These are phyloP conservation scores for Phytophthora capsici DNA, from an alignment of 352 stramenopile genomes.

Conservation along the genomic window DNA sequence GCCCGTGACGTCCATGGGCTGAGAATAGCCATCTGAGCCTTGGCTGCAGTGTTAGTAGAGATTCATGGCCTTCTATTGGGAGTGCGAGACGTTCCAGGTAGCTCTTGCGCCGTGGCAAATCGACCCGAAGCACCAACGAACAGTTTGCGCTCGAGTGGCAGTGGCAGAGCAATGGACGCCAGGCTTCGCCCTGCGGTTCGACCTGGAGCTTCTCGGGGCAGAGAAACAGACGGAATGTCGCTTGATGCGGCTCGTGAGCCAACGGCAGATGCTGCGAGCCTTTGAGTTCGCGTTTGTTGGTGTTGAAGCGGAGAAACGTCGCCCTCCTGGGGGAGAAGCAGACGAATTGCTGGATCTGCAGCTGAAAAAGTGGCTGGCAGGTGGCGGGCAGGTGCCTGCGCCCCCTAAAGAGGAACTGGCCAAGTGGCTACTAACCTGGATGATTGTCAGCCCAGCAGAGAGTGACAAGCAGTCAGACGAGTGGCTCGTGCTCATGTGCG, in stretches of 20 bases:
- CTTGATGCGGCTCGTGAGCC: slow-evolving; percentile 45
- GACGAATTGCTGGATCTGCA: slow-evolving; percentile 24
- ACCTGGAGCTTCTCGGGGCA: slow-evolving; percentile 15
- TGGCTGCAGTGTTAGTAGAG: not conserved
- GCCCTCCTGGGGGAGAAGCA: slow-evolving; percentile 13
- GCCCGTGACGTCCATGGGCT: not conserved
- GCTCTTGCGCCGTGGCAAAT: slow-evolving; percentile 34
- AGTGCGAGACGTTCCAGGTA: slow-evolving; percentile 20
- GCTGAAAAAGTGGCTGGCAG: slow-evolving; percentile 45
- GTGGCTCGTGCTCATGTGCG: slow-evolving; percentile 34
- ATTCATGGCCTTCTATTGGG: slow-evolving; percentile 32
- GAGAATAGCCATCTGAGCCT: too few relatives aligned
- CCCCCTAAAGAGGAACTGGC: slow-evolving; percentile 58
- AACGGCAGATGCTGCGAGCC: slow-evolving; percentile 51
- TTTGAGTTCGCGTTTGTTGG: slow-evolving; percentile 47
- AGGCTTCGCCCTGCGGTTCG: slow-evolving; percentile 55
- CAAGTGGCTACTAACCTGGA: slow-evolving; percentile 63
- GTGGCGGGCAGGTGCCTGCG: slow-evolving; percentile 21
- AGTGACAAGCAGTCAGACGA: slow-evolving; percentile 17
- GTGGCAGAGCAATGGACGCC: slow-evolving; percentile 48
- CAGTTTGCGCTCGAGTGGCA: slow-evolving; percentile 22
- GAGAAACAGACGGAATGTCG: not conserved
- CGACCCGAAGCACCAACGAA: slow-evolving; percentile 24
- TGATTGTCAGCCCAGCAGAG: slow-evolving; percentile 31
- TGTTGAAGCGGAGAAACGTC: not conserved